Conservation (phyloP, 352 stramenopile species). For the Phytophthora aleatoria region DNA sequence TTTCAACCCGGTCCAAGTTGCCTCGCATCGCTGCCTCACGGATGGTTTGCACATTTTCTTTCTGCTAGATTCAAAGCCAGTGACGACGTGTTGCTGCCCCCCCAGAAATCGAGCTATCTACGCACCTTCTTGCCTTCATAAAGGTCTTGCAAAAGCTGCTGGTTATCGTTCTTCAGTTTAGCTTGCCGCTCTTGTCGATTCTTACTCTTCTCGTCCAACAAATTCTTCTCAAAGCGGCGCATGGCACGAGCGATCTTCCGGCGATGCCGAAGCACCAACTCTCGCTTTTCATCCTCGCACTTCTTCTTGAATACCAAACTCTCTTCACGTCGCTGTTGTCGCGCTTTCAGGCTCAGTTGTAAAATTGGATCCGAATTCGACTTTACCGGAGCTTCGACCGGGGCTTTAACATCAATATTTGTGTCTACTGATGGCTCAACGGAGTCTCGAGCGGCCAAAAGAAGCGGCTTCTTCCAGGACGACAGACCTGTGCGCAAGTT, state of each 20-base stretch:
- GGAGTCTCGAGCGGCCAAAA: constrained; percentile 38
- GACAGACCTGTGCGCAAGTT: constrained; percentile 50
- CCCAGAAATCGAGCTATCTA: background rate
- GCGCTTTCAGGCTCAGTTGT: constrained; percentile 29
- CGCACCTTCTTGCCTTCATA: constrained; percentile 42
- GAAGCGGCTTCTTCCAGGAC: constrained; percentile 51
- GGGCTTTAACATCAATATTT: background rate
- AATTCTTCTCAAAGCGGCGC: constrained; percentile 41
- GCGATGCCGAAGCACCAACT: constrained; percentile 37
- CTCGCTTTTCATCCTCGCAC: constrained; percentile 38
- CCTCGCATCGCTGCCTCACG: constrained; percentile 68
- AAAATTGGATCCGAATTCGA: background rate
- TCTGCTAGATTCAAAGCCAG: constrained; percentile 30
- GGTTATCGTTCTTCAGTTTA: constrained; percentile 46
- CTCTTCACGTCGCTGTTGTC: constrained; percentile 32
- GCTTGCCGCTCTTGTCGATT: constrained; percentile 34
- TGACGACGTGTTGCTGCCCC: background rate
- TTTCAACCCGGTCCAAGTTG: constrained; percentile 49
- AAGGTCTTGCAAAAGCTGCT: constrained; percentile 43
- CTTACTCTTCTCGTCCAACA: constrained; percentile 40
- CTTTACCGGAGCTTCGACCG: background rate
- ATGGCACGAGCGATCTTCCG: constrained; percentile 44
- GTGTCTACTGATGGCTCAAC: background rate
- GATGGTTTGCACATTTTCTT: constrained; percentile 72
- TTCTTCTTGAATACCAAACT: constrained; percentile 42